phyloP scores from a whole-genome alignment of 345 rosid species.

The Heritiera fomes region DNA sequence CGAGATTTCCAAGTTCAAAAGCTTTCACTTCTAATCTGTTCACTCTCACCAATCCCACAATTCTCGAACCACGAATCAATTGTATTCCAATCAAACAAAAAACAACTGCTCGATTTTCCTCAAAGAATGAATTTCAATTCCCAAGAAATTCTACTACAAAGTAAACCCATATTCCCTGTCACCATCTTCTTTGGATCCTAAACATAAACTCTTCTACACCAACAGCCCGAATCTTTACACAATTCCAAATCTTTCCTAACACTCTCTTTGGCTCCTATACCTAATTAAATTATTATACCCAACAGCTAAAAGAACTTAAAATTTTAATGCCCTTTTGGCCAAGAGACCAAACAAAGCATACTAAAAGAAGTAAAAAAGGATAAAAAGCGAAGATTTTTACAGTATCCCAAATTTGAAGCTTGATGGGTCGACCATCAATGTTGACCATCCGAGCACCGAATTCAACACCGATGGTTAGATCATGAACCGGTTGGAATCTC shows the following conservation, averaged over 20 bases:
- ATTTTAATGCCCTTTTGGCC: not conserved
- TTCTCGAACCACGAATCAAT: not conserved
- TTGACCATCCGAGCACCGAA: constrained; percentile 78
- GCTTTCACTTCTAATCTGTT: not conserved
- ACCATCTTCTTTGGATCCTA: not conserved
- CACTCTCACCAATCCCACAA: not conserved
- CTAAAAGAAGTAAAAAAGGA: not conserved
- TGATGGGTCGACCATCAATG: constrained; percentile 56
- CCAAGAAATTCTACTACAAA: not conserved
- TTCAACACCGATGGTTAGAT: constrained; percentile 69
- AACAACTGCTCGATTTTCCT: not conserved
- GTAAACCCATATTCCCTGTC: not conserved
- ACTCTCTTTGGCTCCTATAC: not conserved
- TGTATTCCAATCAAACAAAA: not conserved
- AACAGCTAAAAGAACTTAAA: not conserved
- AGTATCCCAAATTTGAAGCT: constrained; percentile 82
- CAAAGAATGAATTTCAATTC: not conserved
- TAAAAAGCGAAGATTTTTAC: constrained; percentile 22
- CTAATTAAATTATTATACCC: not conserved
- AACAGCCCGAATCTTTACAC: not conserved
- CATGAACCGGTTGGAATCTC: constrained; percentile 76
- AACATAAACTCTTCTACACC: not conserved
- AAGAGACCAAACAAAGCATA: not conserved
- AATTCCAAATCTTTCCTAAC: not conserved
- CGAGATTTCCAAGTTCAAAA: not conserved